Conservation (phyloP, 1,139 yeast genomes). For the Wickerhamiella pararugosa region DNA sequence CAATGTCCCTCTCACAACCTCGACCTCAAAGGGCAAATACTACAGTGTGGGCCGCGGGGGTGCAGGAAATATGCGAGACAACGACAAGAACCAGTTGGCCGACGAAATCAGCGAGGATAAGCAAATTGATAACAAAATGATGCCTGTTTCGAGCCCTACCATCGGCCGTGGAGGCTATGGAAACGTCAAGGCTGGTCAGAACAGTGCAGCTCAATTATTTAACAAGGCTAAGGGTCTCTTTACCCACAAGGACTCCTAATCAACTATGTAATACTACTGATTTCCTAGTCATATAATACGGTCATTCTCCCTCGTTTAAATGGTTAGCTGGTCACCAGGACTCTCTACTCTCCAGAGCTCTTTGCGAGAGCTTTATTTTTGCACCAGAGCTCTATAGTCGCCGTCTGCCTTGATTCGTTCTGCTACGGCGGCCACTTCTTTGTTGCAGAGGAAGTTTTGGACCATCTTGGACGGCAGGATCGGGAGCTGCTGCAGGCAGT, state of each 20-base stretch:
- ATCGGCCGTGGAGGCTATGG: conserved; percentile 30
- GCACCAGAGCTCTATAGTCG: no score
- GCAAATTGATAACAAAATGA: conserved; percentile 20
- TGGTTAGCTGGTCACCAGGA: no score
- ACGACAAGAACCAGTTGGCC: conserved; percentile 34
- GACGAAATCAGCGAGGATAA: conserved; percentile 30
- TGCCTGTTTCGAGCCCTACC: conserved; percentile 20
- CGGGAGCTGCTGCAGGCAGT: no score
- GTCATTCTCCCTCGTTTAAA: no score
- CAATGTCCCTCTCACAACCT: conserved; percentile 39
- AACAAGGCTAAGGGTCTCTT: conserved; percentile 15
- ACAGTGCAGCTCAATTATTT: conserved; percentile 12
- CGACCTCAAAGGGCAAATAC: conserved; percentile 40
- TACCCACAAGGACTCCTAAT: conserved; percentile 6
- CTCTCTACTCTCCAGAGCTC: no score
- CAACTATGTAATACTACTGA: neutral
- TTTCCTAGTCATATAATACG: neutral
- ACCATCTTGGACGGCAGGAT: no score
- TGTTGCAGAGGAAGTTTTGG: no score
- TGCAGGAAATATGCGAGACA: conserved; percentile 58
- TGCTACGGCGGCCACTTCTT: no score
- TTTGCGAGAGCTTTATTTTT: no score
- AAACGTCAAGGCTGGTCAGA: conserved; percentile 21
- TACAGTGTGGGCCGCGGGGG: conserved; percentile 75
- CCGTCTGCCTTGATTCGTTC: no score